phyloP scores from a whole-genome alignment of 2,329 filamentous ascomycete genomes.

The Pestalotiopsis sp. region DNA sequence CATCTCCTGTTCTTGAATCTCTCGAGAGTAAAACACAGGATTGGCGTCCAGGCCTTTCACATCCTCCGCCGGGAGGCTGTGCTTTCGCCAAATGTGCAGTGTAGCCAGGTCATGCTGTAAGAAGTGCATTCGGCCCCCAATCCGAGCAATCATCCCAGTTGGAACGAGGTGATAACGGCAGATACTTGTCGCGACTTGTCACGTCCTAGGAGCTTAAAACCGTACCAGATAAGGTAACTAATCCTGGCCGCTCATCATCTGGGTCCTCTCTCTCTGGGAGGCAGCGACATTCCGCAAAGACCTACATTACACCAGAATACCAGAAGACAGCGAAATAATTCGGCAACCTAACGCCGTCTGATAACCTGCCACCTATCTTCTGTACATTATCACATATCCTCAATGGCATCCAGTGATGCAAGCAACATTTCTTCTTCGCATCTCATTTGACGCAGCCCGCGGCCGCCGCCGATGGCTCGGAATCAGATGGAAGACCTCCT shows the following conservation, averaged over 20 bases:
- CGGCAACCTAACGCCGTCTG: background rate
- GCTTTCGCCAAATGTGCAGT: background rate
- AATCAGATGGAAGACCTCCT: constrained; percentile 7
- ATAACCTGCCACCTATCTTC: background rate
- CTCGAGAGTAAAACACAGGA: background rate
- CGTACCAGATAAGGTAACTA: background rate
- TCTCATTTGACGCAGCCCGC: background rate
- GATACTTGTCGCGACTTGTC: background rate
- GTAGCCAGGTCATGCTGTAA: background rate
- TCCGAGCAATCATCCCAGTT: background rate
- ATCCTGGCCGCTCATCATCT: constrained; percentile 7
- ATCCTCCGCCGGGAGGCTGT: background rate
- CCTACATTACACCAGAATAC: background rate
- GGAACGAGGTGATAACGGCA: constrained; percentile 1
- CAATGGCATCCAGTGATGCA: background rate
- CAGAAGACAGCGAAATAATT: too few species aligned
- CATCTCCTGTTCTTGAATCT: background rate
- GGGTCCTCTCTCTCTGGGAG: background rate
- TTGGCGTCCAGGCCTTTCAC: background rate
- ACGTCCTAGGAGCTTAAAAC: constrained; percentile 4
- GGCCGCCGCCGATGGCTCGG: background rate
- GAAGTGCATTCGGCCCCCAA: background rate
- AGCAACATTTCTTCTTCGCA: background rate
- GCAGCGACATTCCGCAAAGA: background rate
- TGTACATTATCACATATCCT: background rate